Evolutionary conservation across 1,284 basidiomycete genomes (phyloP), one percentile per base, ranked within the genome.

Genomic region (Earliella scabrosa): DNA sequence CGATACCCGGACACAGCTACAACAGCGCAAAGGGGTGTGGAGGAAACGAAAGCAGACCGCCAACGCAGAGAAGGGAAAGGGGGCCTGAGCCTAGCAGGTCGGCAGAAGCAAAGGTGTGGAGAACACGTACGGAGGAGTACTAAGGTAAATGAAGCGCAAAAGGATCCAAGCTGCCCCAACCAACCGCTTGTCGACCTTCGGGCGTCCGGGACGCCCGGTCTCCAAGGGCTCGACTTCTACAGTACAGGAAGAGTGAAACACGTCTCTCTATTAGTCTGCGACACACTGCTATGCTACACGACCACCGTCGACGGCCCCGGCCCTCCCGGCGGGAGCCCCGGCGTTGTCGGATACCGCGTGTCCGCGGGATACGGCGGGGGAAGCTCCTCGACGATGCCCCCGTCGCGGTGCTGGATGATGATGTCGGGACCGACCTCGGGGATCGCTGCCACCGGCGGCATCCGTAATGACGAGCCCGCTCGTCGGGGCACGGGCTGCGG

Each of bases 321-420:
- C 13, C 24, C 31, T 31, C 32, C 18, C 38, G 38, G 32, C 27
- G 41, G 40, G 10, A 31, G 27, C 3, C 39, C 35, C 35, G 29
- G 38, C 44, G 39, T 21, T 9, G 18, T 47, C 7, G 32, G 31
- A 29, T 32, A 39, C n/a, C 35, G 31, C 34, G 20, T 26, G 18
- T 49, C 43, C 18, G 35, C 45, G 23, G 34, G 47, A 41, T 73
- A 73, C 13, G 71, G 70, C 26, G 71, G 71, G 18, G 71, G 71
- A 8, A 71, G 61, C 54, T 71, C 69, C 47, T 69, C 67, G 13
- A 73, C 67, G 43, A 68, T 59, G n/a, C 69, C 70, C 27, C 68
- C 71, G 38, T 71, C 71, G 6, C 66, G 64, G 47, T 71, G 70
- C 45, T 73, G 71, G 29, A 71, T 68, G 58, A 72, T 69, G 54